Conservation (phyloP, 352 stramenopile genomes). For the Phytophthora vignae region DNA sequence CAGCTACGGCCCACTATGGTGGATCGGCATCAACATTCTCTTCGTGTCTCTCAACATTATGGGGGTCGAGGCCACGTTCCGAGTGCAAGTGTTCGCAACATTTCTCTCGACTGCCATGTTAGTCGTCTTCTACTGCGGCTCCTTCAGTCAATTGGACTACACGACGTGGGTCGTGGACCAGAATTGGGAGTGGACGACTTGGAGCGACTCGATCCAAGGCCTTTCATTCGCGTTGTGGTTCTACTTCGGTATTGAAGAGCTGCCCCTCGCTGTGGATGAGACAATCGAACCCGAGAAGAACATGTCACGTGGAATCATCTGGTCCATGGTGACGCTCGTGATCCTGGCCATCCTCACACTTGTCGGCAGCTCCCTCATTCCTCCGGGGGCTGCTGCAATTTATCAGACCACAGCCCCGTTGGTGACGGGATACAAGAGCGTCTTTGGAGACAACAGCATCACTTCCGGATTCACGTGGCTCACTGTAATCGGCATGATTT, state of each 20-base stretch:
- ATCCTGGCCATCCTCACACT: slow-evolving; percentile 59
- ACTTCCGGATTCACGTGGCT: slow-evolving; percentile 75
- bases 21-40: slow-evolving; percentile 59
- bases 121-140: slow-evolving; percentile 67
- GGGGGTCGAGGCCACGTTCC: slow-evolving; percentile 68
- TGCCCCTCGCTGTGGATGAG: slow-evolving; percentile 75
- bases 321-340: slow-evolving; percentile 63
- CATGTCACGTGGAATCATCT: slow-evolving; percentile 66
- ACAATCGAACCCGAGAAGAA: slow-evolving; percentile 77
- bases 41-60: slow-evolving; percentile 71
- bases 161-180: slow-evolving; percentile 58
- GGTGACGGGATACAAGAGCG: slow-evolving; percentile 71
- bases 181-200: slow-evolving; percentile 58
- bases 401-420: slow-evolving; percentile 51
- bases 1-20: slow-evolving; percentile 60
- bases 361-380: too few relatives aligned
- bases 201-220: slow-evolving; percentile 54
- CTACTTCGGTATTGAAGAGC: slow-evolving; percentile 80
- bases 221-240: slow-evolving; percentile 78
- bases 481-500: slow-evolving; percentile 64
- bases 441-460: slow-evolving; percentile 72
- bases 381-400: slow-evolving; percentile 47
- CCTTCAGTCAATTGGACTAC: slow-evolving; percentile 61
- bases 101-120: slow-evolving; percentile 59
- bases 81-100: slow-evolving; percentile 63